A percentile compares a stretch with the other conserved stretches of the same genome.
These are phyloP conservation scores for Pseudogymnoascus destructans DNA, from an alignment of 2,329 filamentous ascomycete species.

Conservation along the genomic window DNA sequence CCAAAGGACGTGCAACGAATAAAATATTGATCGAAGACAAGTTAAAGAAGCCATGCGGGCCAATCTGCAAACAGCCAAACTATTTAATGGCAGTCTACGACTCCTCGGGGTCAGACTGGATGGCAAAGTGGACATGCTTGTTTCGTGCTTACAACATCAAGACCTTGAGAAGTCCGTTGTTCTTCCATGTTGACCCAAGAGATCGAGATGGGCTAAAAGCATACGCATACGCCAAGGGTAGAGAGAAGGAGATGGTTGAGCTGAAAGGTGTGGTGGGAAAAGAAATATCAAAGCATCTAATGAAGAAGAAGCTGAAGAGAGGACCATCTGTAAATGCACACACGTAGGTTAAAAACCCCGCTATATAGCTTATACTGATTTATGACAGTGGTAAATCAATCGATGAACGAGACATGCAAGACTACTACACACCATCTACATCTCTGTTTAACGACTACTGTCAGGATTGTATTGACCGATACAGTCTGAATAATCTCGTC, in stretches of 20 bases:
- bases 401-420: constrained; percentile 53
- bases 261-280: constrained; percentile 65
- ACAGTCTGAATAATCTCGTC: constrained; percentile 45
- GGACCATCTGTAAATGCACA: constrained; percentile 20
- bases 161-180: constrained; percentile 66
- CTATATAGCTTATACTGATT: constrained; percentile 14
- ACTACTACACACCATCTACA: constrained; percentile 54
- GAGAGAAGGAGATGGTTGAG: constrained; percentile 53
- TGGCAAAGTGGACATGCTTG: constrained; percentile 55
- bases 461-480: constrained; percentile 41
- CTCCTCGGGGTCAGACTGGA: constrained; percentile 48
- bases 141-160: constrained; percentile 58
- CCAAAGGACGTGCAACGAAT: constrained; percentile 1
- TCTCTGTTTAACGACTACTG: constrained; percentile 51
- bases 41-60: constrained; percentile 13
- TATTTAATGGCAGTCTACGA: constrained; percentile 50
- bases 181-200: constrained; percentile 66
- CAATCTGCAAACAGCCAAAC: constrained; percentile 22
- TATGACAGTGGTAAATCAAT: constrained; percentile 30
- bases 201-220: constrained; percentile 63
- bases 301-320: constrained; percentile 43
- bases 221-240: constrained; percentile 47
- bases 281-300: constrained; percentile 66
- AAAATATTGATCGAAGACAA: constrained; percentile 30
- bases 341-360: neutral